A percentile compares a stretch with the other conserved stretches of the same genome.
phyloP scores from a whole-genome alignment of 2,329 filamentous ascomycete genomes.

The Chaetomiaceae sp. region DNA sequence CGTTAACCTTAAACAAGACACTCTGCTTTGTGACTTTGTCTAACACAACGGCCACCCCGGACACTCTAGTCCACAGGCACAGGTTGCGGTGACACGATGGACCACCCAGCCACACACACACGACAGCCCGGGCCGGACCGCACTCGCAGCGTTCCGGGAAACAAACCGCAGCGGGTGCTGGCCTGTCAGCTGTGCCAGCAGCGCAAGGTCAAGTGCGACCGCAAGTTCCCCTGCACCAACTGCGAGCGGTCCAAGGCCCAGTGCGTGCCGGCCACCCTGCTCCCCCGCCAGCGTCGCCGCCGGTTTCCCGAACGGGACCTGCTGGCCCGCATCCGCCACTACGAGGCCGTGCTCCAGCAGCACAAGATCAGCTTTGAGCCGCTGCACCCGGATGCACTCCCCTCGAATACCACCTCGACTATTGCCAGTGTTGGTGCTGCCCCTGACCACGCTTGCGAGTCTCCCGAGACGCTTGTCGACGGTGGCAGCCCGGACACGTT shows the following conservation, averaged over 20 bases:
- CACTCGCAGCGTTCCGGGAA: background rate
- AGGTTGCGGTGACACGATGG: too few relatives aligned
- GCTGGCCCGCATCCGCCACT: conserved; percentile 50
- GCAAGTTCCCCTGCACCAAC: conserved; percentile 51
- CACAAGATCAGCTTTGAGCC: conserved; percentile 52
- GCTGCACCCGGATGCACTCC: conserved; percentile 28
- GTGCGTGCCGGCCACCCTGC: conserved; percentile 39
- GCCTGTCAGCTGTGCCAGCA: conserved; percentile 59
- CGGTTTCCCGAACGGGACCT: conserved; percentile 55
- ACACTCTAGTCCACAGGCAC: too few relatives aligned
- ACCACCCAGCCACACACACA: too few relatives aligned
- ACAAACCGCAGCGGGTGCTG: conserved; percentile 30
- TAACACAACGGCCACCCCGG: too few relatives aligned
- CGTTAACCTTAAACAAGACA: too few relatives aligned
- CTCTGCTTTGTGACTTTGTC: too few relatives aligned
- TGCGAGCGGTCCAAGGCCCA: conserved; percentile 42
- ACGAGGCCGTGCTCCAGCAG: conserved; percentile 52
- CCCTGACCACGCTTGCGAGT: background rate
- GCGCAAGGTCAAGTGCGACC: conserved; percentile 59
- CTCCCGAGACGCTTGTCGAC: background rate
- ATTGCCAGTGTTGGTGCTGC: conserved; percentile 15
- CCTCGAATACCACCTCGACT: too few relatives aligned
- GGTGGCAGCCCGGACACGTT: conserved; percentile 22
- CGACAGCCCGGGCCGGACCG: background rate
- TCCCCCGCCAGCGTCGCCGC: conserved; percentile 36